Conservation (phyloP, 1,139 yeast species). For the Yamadazyma triangularis region DNA sequence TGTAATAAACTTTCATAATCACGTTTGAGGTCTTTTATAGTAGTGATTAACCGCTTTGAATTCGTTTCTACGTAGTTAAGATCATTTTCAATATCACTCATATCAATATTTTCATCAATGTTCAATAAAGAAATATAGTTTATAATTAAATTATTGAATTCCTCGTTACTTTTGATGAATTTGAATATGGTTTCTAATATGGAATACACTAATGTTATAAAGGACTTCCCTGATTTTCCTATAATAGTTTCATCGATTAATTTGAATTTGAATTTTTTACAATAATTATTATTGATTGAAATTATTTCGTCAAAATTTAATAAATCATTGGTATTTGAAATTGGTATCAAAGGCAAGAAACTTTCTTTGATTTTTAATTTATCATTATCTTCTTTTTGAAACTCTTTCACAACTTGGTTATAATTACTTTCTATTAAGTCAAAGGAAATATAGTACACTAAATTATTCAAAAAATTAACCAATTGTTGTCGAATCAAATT, state of each 20-base stretch:
- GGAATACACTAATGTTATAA: constrained; percentile 42
- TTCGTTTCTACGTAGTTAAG: constrained; percentile 18
- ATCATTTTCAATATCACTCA: constrained; percentile 12
- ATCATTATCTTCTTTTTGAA: constrained; percentile 18
- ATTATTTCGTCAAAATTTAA: constrained; percentile 48
- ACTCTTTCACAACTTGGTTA: constrained; percentile 17
- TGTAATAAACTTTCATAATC: constrained; percentile 19
- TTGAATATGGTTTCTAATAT: constrained; percentile 38
- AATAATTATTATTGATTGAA: constrained; percentile 35
- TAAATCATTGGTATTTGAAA: constrained; percentile 17
- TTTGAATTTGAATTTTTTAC: constrained; percentile 34
- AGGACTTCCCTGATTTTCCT: constrained; percentile 41
- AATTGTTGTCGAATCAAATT: constrained; percentile 45
- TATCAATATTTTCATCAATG: constrained; percentile 15
- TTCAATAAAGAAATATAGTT: constrained; percentile 26
- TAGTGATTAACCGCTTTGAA: constrained; percentile 21
- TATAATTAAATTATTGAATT: constrained; percentile 30
- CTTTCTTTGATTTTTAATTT: constrained; percentile 8
- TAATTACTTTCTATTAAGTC: constrained; percentile 44
- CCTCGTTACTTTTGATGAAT: constrained; percentile 44
- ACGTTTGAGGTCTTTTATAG: constrained; percentile 8
- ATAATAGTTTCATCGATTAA: constrained; percentile 28
- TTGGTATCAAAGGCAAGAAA: constrained; percentile 10
- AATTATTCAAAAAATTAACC: constrained; percentile 37
- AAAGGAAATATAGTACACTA: constrained; percentile 40